Conservation (phyloP, 2,329 filamentous ascomycete species). For the Pseudonectria buxi region DNA sequence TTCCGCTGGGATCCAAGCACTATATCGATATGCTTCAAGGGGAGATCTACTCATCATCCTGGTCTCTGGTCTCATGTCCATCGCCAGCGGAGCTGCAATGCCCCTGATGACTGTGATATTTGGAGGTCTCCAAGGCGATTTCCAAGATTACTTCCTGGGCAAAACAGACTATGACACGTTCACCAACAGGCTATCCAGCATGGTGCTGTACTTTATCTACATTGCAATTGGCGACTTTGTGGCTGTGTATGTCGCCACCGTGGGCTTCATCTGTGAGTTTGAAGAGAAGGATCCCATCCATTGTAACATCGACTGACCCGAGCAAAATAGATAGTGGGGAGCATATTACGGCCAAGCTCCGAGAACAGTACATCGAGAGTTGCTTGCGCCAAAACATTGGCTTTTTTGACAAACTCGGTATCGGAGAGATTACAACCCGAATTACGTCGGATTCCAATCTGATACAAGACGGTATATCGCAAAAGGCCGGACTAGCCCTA, state of each 20-base stretch:
- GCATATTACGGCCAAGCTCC: conserved; percentile 31
- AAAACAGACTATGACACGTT: conserved; percentile 44
- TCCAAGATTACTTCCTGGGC: conserved; percentile 51
- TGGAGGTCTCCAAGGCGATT: conserved; percentile 61
- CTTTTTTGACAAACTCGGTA: conserved; percentile 38
- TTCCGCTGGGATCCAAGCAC: conserved; percentile 51
- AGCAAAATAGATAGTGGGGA: conserved; percentile 7
- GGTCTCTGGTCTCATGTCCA: conserved; percentile 52
- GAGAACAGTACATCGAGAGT: conserved; percentile 38
- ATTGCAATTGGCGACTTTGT: conserved; percentile 69
- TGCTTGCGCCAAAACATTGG: conserved; percentile 42
- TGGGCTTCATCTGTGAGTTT: conserved; percentile 82
- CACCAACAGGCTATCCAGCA: conserved; percentile 37
- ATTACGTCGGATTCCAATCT: conserved; percentile 81
- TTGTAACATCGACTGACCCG: too few relatives aligned
- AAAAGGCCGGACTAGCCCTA: conserved; percentile 67
- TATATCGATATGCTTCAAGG: conserved; percentile 59
- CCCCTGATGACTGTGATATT: conserved; percentile 72
- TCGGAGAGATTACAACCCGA: conserved; percentile 25
- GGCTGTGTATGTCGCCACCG: conserved; percentile 65
- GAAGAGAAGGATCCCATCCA: too few relatives aligned
- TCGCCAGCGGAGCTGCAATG: conserved; percentile 60
- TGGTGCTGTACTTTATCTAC: conserved; percentile 70
- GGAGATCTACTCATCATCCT: conserved; percentile 53
- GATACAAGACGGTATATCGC: conserved; percentile 76